Base-by-base conservation (phyloP, 805 yeast genomes). In the Hermanozyma aechmeae region DNA sequence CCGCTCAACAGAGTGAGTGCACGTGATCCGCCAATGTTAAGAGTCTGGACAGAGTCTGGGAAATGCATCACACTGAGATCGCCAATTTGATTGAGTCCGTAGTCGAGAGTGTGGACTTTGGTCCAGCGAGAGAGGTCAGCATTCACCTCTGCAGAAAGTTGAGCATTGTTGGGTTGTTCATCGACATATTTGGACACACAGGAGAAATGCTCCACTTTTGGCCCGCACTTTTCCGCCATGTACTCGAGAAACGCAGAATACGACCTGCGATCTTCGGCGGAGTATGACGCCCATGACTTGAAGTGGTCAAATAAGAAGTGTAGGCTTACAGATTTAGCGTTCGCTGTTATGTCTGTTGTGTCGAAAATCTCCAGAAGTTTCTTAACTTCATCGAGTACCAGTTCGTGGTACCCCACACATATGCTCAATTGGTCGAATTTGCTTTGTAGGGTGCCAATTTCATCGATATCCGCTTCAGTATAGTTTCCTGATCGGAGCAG, bases 11-110 rank as follows among this genome's bases (percentile, higher is more conserved):
- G 51, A 24, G 59, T 65, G 26, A 62, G 44, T 3, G 64, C 51
- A 30, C 45, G 44, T 4, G 65, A 57, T 13, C 67, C 67, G 14
- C 63, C 59, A 12, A 62, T 43, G 35, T 61, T 62, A 30, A 62
- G 36, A 3, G 51, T 49, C 34, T 58, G 58, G 20, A 62, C 37
- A 1, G 56, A 30, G 22, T 60, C 64, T 3, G 68, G 65, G 26
- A 62, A 49, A 23, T 41, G 47, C 13, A 61, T 56, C 3, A 62
- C 66, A 4, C 66, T 63, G n/a, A 61, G 43, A 26, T 51, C 46
- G 18, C 60, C 39, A 13, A 61, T 51, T 29, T 55, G 46, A 38
- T 58, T 59, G 24, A 52, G 55, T 6, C 61, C 57, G 33, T 55
- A 61, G 37, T 63, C 69, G 16, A 61, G 40, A 4, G 48, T 34